Conservation (phyloP, 2,329 filamentous ascomycete species). For the Ploettnerulaceae sp. region DNA sequence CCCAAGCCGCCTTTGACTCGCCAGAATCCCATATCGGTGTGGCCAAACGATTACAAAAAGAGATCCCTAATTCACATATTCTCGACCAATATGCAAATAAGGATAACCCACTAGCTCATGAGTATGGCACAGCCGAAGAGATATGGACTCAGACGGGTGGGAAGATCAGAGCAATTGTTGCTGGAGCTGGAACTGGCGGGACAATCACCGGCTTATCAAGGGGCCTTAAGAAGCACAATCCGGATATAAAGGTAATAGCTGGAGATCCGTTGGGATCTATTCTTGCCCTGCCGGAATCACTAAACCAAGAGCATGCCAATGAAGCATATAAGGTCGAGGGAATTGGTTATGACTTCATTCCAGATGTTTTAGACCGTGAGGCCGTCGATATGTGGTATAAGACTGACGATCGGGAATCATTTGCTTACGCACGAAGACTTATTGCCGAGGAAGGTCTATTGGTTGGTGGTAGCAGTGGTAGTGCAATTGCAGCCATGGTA, state of each 20-base stretch:
- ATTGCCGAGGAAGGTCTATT: conserved; percentile 93
- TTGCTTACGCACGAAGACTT: conserved; percentile 80
- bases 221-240: conserved; percentile 83
- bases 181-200: conserved; percentile 90
- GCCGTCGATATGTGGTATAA: conserved; percentile 95
- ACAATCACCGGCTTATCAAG: conserved; percentile 87
- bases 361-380: conserved; percentile 79
- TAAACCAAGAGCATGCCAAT: conserved; percentile 79
- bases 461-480: conserved; percentile 89
- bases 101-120: conserved; percentile 91
- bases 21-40: conserved; percentile 98
- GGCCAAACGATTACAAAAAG: conserved; percentile 81
- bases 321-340: conserved; percentile 96
- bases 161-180: conserved; percentile 76
- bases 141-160: conserved; percentile 90
- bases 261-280: conserved; percentile 92
- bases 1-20: conserved; percentile 87
- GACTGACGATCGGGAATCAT: conserved; percentile 89
- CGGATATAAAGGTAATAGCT: conserved; percentile 79
- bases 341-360: conserved; percentile 97
- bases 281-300: conserved; percentile 69
- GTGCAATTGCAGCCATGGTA: conserved; percentile 78
- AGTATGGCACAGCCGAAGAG: conserved; percentile 90
- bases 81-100: conserved; percentile 91
- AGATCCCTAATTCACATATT: conserved; percentile 95